These are phyloP conservation scores for Platanus orientalis DNA, from an alignment of 164 flowering plant genomes.

Conservation along the genomic window DNA sequence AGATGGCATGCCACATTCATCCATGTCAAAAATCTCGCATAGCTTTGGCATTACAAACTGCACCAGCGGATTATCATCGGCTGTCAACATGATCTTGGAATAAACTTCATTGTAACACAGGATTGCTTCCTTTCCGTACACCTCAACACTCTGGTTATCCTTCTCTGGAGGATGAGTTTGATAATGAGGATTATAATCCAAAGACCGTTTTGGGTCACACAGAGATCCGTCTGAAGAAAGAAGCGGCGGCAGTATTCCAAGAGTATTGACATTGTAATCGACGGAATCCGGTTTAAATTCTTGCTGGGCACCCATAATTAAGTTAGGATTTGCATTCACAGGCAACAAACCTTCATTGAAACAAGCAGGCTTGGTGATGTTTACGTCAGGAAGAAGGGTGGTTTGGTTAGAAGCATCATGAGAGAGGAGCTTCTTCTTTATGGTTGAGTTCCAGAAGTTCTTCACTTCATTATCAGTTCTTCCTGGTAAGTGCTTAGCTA, in stretches of 20 bases:
- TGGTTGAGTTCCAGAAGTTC: too few relatives aligned
- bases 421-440: conserved; percentile 65
- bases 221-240: conserved; percentile 9
- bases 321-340: conserved; percentile 26
- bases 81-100: not conserved
- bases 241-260: not conserved
- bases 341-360: conserved; percentile 18
- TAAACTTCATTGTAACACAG: too few relatives aligned
- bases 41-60: conserved; percentile 20
- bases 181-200: conserved; percentile 6
- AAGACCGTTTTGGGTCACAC: conserved; percentile 23
- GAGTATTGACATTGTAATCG: conserved; percentile 13
- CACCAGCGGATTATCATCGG: conserved; percentile 11
- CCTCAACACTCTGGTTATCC: not conserved
- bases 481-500: too few relatives aligned
- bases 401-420: conserved; percentile 19
- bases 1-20: conserved; percentile 18
- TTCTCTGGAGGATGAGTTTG: conserved; percentile 7
- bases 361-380: conserved; percentile 16
- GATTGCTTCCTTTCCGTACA: too few relatives aligned
- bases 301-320: conserved; percentile 21
- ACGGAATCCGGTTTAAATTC: conserved; percentile 14
- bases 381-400: conserved; percentile 9
- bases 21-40: conserved; percentile 21
- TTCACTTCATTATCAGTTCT: too few relatives aligned